These are phyloP conservation scores for Sporothrix schenckii DNA, from an alignment of 2,329 filamentous ascomycete genomes.

Conservation along the genomic window DNA sequence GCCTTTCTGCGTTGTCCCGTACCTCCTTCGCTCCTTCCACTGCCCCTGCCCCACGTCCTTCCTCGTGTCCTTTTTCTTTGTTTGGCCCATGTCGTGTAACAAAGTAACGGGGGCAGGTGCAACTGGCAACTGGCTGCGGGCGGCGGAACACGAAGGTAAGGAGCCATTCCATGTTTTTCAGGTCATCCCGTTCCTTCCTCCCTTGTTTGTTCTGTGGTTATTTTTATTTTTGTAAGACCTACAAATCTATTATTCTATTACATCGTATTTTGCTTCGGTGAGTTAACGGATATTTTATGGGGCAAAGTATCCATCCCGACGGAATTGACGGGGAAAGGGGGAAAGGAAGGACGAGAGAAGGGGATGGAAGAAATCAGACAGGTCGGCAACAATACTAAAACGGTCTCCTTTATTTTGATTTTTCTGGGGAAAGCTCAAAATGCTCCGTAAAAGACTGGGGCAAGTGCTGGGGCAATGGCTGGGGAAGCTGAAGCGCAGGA, in stretches of 20 bases:
- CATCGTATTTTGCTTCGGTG: not conserved
- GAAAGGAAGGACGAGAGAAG: conserved; percentile 24
- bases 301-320: not conserved
- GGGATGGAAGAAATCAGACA: conserved; percentile 18
- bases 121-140: not conserved
- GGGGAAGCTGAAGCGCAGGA: not conserved
- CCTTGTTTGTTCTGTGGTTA: not conserved
- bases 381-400: conserved; percentile 11
- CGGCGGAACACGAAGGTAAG: conserved; percentile 16
- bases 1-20: not conserved
- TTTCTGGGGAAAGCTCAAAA: conserved; percentile 29
- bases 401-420: conserved; percentile 21
- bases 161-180: not conserved
- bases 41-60: not conserved
- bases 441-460: conserved; percentile 16
- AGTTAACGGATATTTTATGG: not conserved
- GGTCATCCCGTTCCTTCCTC: not conserved
- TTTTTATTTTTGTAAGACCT: not conserved
- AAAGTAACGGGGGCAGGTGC: not conserved
- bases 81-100: conserved; percentile 20
- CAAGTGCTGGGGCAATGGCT: not conserved
- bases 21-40: too few species aligned
- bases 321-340: not conserved
- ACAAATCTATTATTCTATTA: not conserved
- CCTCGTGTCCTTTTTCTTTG: conserved; percentile 3